Percentiles rank a stretch among this genome's conserved stretches.
These are phyloP conservation scores for Coccomyxa sp. DNA, from an alignment of 139 green algal genomes.

Conservation along the genomic window DNA sequence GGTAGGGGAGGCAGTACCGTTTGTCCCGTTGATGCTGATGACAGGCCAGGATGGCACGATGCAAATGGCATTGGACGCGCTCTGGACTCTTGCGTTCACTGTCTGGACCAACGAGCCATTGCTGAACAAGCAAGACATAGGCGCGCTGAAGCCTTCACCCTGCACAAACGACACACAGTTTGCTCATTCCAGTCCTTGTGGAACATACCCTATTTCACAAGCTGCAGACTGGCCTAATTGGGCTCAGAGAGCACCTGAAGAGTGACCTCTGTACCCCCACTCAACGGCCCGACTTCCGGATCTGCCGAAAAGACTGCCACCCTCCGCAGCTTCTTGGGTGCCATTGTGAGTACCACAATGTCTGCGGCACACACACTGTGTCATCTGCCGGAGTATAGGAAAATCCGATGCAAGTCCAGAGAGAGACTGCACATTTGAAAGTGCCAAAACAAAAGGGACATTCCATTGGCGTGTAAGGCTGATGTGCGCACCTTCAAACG, in stretches of 20 bases:
- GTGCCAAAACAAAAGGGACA: background rate
- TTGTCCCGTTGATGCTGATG: background rate
- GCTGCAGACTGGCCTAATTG: no score
- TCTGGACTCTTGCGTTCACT: background rate
- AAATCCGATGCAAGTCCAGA: background rate
- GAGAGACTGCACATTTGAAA: background rate
- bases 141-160: background rate
- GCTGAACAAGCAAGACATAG: constrained; percentile 2
- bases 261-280: constrained; percentile 2
- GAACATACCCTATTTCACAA: no score
- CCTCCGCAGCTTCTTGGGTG: background rate
- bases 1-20: background rate
- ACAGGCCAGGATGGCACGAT: background rate
- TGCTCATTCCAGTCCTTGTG: background rate
- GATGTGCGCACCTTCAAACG: background rate
- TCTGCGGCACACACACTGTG: background rate
- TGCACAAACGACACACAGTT: constrained; percentile 1
- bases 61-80: background rate
- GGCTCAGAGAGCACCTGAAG: background rate
- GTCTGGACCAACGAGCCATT: background rate
- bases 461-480: background rate
- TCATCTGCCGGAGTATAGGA: background rate
- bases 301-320: background rate
- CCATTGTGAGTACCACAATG: background rate
- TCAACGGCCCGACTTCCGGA: background rate